A percentile compares a stretch with the other conserved stretches of the same genome.
These are phyloP conservation scores for Microcera coccophila DNA, from an alignment of 2,329 filamentous ascomycete genomes.

Conservation along the genomic window DNA sequence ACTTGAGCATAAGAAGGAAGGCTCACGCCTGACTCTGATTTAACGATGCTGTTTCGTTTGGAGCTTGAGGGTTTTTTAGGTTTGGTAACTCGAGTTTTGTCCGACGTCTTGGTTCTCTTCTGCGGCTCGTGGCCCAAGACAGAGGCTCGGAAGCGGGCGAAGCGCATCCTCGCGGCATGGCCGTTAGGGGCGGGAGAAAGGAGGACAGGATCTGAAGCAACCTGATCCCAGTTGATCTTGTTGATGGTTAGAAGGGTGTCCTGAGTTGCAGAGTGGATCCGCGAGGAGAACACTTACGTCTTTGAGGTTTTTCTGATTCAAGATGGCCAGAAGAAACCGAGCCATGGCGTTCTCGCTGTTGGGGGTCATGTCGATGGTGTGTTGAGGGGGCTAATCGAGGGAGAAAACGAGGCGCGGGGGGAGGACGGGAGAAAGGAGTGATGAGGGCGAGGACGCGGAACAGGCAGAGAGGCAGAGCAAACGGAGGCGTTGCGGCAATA, in stretches of 20 bases:
- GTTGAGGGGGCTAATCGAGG: slow-evolving; percentile 5
- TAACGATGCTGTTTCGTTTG: slow-evolving; percentile 37
- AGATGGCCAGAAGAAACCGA: slow-evolving; percentile 56
- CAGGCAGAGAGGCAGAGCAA: slow-evolving; percentile 1
- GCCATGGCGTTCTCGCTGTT: slow-evolving; percentile 56
- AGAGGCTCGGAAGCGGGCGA: slow-evolving; percentile 48
- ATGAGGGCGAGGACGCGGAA: background rate
- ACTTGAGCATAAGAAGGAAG: slow-evolving; percentile 30
- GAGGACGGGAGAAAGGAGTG: too few species aligned
- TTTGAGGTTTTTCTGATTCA: slow-evolving; percentile 58
- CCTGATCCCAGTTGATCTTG: slow-evolving; percentile 58
- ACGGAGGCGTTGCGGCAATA: slow-evolving; percentile 3
- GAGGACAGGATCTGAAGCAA: slow-evolving; percentile 52
- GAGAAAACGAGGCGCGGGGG: too few species aligned
- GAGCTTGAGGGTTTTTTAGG: slow-evolving; percentile 33
- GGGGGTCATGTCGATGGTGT: slow-evolving; percentile 44
- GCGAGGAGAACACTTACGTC: slow-evolving; percentile 45
- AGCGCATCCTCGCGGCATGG: slow-evolving; percentile 59
- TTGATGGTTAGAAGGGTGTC: slow-evolving; percentile 13
- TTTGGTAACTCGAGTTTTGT: slow-evolving; percentile 47
- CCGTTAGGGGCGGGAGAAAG: slow-evolving; percentile 55
- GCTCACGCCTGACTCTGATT: slow-evolving; percentile 36
- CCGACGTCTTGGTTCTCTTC: slow-evolving; percentile 41
- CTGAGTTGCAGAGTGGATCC: background rate
- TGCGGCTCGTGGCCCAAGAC: slow-evolving; percentile 48